Conservation (phyloP, 2,329 filamentous ascomycete genomes). For the Claviceps monticola region DNA sequence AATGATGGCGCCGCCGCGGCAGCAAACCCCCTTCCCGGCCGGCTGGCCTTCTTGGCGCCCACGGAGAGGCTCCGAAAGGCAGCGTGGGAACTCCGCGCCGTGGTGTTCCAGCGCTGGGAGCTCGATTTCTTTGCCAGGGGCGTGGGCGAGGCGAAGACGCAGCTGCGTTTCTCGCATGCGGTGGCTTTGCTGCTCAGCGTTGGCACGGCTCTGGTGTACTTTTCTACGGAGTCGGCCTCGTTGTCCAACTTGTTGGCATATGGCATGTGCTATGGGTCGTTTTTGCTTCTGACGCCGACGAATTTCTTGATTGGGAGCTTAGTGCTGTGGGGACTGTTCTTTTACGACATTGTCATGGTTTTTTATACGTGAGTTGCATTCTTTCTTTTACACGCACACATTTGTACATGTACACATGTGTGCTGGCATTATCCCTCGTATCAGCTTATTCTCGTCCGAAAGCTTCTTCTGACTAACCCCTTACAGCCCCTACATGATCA, state of each 20-base stretch:
- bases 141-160: slow-evolving; percentile 29
- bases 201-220: slow-evolving; percentile 45
- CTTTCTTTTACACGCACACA: neutral
- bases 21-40: slow-evolving; percentile 18
- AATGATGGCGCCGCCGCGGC: slow-evolving; percentile 13
- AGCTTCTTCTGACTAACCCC: neutral
- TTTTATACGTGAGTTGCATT: slow-evolving; percentile 60
- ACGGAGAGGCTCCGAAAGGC: slow-evolving; percentile 12
- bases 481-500: slow-evolving; percentile 62
- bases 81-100: slow-evolving; percentile 36
- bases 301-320: slow-evolving; percentile 72
- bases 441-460: too few relatives aligned
- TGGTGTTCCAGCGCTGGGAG: slow-evolving; percentile 38
- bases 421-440: too few relatives aligned
- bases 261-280: slow-evolving; percentile 69
- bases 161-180: slow-evolving; percentile 42
- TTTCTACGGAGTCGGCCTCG: slow-evolving; percentile 42
- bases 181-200: slow-evolving; percentile 42
- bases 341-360: slow-evolving; percentile 91
- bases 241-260: slow-evolving; percentile 80
- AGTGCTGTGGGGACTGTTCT: slow-evolving; percentile 67
- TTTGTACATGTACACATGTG: too few relatives aligned
- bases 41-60: slow-evolving; percentile 20
- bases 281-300: slow-evolving; percentile 77
- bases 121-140: slow-evolving; percentile 38